Conservation (phyloP, 169 alveolate species). For the Besnoitia besnoiti region DNA sequence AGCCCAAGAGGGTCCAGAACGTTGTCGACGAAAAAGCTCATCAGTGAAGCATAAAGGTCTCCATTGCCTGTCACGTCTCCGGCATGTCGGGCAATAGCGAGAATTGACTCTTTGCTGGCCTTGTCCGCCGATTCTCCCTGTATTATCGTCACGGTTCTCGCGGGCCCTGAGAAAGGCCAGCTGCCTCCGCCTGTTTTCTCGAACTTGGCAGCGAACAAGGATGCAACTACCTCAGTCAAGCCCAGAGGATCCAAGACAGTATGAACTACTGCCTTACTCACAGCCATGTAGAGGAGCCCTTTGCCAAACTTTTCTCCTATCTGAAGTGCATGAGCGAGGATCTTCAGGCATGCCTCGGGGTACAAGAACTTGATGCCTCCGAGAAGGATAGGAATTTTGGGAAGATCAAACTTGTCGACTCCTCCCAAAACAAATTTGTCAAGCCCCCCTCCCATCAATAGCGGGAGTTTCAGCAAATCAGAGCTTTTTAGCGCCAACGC, state of each 20-base stretch:
- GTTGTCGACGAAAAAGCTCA: neutral
- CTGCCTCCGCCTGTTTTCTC: neutral
- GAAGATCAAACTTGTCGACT: neutral
- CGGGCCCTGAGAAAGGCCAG: neutral
- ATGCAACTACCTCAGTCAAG: constrained; percentile 7
- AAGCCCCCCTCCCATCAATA: neutral
- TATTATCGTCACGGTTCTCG: constrained; percentile 10
- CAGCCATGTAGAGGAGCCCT: constrained; percentile 2
- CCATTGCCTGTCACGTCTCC: constrained; percentile 7
- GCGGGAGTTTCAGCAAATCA: neutral
- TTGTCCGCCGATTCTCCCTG: neutral
- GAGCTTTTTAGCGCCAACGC: constrained; percentile 9
- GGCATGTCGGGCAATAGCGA: neutral
- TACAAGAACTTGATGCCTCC: constrained; percentile 9
- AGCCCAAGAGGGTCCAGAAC: constrained; percentile 6
- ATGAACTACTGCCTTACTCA: constrained; percentile 23
- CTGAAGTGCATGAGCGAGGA: neutral
- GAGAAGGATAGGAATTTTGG: neutral
- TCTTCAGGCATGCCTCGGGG: neutral
- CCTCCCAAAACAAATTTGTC: too few species aligned
- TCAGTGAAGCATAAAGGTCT: neutral
- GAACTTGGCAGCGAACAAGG: neutral
- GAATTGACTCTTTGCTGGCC: neutral
- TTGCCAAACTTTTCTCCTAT: neutral
- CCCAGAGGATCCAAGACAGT: constrained; percentile 17